Base-by-base conservation (phyloP, 192 early-diverging fungal species). In the Tieghemiomyces parasiticus region DNA sequence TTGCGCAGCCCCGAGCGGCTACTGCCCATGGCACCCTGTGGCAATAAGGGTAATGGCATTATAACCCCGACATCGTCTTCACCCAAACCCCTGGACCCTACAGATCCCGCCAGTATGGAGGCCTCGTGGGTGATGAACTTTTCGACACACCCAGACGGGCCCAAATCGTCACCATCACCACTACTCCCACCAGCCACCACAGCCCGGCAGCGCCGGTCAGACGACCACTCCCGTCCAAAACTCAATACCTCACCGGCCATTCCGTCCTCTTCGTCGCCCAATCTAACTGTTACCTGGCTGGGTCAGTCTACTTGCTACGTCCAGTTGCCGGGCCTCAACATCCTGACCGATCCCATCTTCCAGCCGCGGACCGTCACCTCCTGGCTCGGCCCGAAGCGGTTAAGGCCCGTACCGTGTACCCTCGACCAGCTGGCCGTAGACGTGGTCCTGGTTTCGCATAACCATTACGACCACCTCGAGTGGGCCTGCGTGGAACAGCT, bases 321-420 rank as follows among this genome's bases (percentile, higher is more conserved):
- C 4, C 74, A 75, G 55, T 66, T 75, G 67, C 70, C 72, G 47
- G 74, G 74, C 3, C 71, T 66, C 59, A 75, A 69, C 62, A 72
- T 75, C 25, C 46, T 75, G 46, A 75, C 74, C 24, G 74, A 75
- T 53, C 74, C 74, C 19, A 72, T 75, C 26, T 75, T 75, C 61
- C 65, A 67, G 66, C 65, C 65, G 16, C 62, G 67, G 22, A 74
- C 73, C 2, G 61, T 70, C 33, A 69, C 69, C 24, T 60, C 67
- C 13, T 75, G 68, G 67, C 63, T 75, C 24, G 74, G 74, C 4
- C 68, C 68, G n/a, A 66, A 68, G 42, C 65, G 74, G 32, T 29
- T 75, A 4, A 61, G 72, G 13, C 72, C 72, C 20, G 26, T 61
- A 1, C 72, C 72, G n/a, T 74, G 72, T 32, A 33, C 54, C 38